Conservation (phyloP, 805 yeast species). For the Lipomyces starkeyi region DNA sequence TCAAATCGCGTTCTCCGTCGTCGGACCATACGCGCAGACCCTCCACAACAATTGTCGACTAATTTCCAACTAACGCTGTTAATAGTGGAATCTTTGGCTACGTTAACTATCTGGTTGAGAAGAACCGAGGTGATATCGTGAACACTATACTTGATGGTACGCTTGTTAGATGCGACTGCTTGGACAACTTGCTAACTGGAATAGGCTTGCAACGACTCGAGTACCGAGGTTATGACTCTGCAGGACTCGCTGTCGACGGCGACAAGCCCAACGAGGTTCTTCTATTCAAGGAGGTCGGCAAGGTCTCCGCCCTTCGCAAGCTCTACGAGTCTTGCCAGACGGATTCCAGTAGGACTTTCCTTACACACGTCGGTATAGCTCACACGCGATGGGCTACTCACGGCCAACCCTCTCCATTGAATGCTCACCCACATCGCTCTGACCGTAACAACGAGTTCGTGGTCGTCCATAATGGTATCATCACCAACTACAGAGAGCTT, state of each 20-base stretch:
- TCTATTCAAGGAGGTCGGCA: constrained; percentile 86
- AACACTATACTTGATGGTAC: constrained; percentile 87
- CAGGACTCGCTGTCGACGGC: constrained; percentile 96
- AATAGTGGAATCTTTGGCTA: constrained; percentile 95
- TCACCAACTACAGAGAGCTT: constrained; percentile 92
- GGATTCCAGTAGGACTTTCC: constrained; percentile 68
- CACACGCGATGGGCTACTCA: constrained; percentile 99
- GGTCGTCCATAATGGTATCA: constrained; percentile 97
- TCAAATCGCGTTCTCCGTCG: neutral
- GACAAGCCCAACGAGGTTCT: constrained; percentile 72
- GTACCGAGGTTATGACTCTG: constrained; percentile 97
- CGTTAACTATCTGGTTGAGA: constrained; percentile 92
- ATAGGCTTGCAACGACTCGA: constrained; percentile 72
- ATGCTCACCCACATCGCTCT: constrained; percentile 97
- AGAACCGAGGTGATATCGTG: constrained; percentile 88
- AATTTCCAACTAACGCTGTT: neutral
- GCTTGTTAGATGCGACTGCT: neutral
- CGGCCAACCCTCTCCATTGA: constrained; percentile 83
- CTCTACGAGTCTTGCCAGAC: constrained; percentile 56
- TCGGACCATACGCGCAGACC: neutral
- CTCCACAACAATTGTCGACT: neutral
- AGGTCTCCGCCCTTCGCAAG: constrained; percentile 80
- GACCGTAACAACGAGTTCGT: constrained; percentile 83
- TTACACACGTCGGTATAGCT: constrained; percentile 93
- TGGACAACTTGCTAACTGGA: neutral